Evolutionary conservation across 345 rosid species (phyloP).

Genomic region (Brassica rapa): DNA sequence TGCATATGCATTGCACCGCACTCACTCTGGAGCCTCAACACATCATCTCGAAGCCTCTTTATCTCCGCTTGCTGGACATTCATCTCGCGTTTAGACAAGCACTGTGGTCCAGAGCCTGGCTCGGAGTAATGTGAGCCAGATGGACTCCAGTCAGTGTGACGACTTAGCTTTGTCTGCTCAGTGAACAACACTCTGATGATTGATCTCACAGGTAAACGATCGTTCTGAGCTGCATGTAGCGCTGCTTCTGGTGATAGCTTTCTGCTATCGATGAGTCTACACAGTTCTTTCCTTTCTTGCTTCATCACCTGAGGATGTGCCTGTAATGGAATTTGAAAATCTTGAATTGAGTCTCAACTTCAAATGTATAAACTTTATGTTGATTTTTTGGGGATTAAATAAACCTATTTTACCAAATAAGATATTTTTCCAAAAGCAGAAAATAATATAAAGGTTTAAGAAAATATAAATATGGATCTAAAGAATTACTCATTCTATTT

Average conservation of each 20-base stretch:
- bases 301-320: constrained; percentile 73
- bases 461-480: not conserved
- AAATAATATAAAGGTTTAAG: not conserved
- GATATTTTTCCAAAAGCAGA: not conserved
- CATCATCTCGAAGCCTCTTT: constrained; percentile 65
- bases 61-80: constrained; percentile 65
- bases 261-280: constrained; percentile 68
- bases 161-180: constrained; percentile 68
- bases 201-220: constrained; percentile 80
- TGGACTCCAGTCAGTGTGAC: constrained; percentile 64
- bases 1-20: constrained; percentile 66
- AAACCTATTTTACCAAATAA: not conserved
- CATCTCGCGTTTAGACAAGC: constrained; percentile 71
- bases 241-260: constrained; percentile 87
- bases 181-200: constrained; percentile 77
- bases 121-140: constrained; percentile 43
- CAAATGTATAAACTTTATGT: not conserved
- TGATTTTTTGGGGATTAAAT: not conserved
- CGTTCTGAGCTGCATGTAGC: constrained; percentile 80
- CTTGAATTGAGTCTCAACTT: not conserved
- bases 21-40: constrained; percentile 68
- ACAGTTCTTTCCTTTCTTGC: constrained; percentile 74
- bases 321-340: constrained; percentile 37
- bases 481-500: too few relatives aligned
- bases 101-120: constrained; percentile 42